Evolutionary conservation across 202 grass and related monocot genomes (phyloP), one percentile per base, ranked within the genome.

Genomic region (Setaria italica): DNA sequence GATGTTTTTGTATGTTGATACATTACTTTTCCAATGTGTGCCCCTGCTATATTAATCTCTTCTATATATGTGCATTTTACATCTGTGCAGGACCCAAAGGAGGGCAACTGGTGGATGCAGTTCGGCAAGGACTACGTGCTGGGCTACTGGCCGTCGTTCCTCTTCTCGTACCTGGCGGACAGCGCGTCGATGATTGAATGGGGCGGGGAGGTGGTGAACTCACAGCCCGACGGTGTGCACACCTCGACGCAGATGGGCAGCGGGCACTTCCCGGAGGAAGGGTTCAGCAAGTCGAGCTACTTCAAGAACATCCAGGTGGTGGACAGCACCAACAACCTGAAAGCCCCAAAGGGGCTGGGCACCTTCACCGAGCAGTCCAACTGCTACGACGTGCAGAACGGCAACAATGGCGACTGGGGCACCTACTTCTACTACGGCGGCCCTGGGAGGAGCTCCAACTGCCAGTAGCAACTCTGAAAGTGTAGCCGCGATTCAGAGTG

Each of bases 351-450:
- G 49, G 89, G 93, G 1, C 51, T 98, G 13, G 79, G 84, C 74
- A 92, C 93, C 10, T 95, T 95, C 88, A 92, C 95, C 0, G 95
- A 98, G 71, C 91, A 98, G n/a, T 92, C 92, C 0, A 95, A 91
- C 74, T 98, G 95, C 71, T 98, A 98, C 15, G 91, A 94, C 48
- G 86, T 94, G 56, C 93, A 95, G 81, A 95, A 86, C 14, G 91
- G 91, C 57, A 95, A 90, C 89, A 98, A 92, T 11, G 88, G 49
- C 0, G 91, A 95, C 60, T 98, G 95, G 95, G 95, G 95, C 73
- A 90, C 86, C n/a, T 95, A 98, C 82, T 98, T 98, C 74, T 98
- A 98, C 90, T 98, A 98, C 19, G 95, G 95, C 32, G 95, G 95
- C 68, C 93, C 95, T 8, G 95, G 95, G 48, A 89, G 90, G 90